Percentiles rank a stretch among this genome's conserved stretches.
Conservation (phyloP, 1,284 basidiomycete species). For the Rhizoctonia solani region DNA sequence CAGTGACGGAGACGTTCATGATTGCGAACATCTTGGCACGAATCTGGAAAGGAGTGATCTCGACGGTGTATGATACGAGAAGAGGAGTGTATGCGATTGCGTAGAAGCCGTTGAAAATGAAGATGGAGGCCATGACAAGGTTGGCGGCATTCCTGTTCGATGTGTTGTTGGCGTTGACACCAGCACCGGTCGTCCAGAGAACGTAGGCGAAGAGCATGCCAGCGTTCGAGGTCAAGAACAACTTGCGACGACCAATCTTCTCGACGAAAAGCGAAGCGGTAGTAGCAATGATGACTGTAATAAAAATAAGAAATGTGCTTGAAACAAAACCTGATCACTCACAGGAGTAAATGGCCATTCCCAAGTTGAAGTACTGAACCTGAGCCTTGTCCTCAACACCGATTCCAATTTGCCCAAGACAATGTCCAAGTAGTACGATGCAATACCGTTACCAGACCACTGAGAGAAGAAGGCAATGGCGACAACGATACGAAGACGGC, state of each 20-base stretch:
- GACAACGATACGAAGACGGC: constrained; percentile 60
- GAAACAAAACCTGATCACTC: constrained; percentile 22
- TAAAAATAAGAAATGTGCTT: constrained; percentile 17
- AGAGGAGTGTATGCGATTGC: constrained; percentile 46
- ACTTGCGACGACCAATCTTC: constrained; percentile 60
- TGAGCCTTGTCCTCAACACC: constrained; percentile 27
- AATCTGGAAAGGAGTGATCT: constrained; percentile 69
- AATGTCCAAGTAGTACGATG: constrained; percentile 58
- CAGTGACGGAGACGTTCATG: constrained; percentile 53
- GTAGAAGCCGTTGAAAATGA: constrained; percentile 70
- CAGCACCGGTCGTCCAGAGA: constrained; percentile 38
- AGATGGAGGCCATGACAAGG: constrained; percentile 64
- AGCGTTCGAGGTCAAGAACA: constrained; percentile 65
- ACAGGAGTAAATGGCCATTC: constrained; percentile 44
- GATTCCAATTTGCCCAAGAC: constrained; percentile 26
- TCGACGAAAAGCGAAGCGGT: constrained; percentile 63
- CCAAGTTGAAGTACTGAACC: constrained; percentile 34
- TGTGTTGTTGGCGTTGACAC: constrained; percentile 35
- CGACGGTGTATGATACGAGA: constrained; percentile 60
- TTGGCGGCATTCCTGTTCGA: constrained; percentile 33
- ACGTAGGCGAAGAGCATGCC: constrained; percentile 54
- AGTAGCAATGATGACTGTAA: constrained; percentile 46
- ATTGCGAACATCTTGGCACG: constrained; percentile 69
- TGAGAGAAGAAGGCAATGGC: constrained; percentile 63
- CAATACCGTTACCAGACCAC: constrained; percentile 69